A percentile compares a stretch with the other conserved stretches of the same genome.
Conservation (phyloP, 2,329 filamentous ascomycete species). For the Ceratocystis alfenasii region DNA sequence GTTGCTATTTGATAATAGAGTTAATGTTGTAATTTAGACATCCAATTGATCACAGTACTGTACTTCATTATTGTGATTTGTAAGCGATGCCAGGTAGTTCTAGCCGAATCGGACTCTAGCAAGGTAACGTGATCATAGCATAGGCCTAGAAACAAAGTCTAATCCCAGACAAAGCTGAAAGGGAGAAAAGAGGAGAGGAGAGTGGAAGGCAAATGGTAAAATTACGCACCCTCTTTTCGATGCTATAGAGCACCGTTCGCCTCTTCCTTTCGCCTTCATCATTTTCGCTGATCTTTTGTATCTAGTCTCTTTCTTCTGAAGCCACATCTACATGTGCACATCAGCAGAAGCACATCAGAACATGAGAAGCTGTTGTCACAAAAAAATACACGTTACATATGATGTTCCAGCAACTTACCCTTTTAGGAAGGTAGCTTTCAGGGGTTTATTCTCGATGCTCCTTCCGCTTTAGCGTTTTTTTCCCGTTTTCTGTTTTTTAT, state of each 20-base stretch:
- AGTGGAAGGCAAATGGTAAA: background rate
- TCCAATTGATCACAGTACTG: too few species aligned
- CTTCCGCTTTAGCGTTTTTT: background rate
- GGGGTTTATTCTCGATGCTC: background rate
- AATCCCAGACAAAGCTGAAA: background rate
- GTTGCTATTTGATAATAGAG: too few species aligned
- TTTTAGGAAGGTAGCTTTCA: conserved; percentile 13
- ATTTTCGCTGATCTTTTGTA: background rate
- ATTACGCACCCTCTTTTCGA: background rate
- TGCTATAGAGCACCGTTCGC: background rate
- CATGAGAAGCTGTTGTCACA: background rate
- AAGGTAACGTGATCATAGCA: background rate
- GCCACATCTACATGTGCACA: background rate
- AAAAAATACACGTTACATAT: background rate
- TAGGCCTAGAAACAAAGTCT: background rate
- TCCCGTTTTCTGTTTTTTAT: background rate
- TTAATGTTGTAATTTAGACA: too few species aligned
- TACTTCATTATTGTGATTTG: too few species aligned
- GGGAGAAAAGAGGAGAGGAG: background rate
- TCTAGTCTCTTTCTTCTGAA: background rate
- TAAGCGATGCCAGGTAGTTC: too few species aligned
- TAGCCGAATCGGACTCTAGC: too few species aligned
- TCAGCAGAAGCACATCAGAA: background rate
- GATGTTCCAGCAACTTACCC: background rate
- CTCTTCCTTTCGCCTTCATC: background rate